Percentiles rank a stretch among this genome's conserved stretches.
Evolutionary conservation across 2,329 filamentous ascomycete genomes (phyloP).

Genomic region (Eutypa lata): DNA sequence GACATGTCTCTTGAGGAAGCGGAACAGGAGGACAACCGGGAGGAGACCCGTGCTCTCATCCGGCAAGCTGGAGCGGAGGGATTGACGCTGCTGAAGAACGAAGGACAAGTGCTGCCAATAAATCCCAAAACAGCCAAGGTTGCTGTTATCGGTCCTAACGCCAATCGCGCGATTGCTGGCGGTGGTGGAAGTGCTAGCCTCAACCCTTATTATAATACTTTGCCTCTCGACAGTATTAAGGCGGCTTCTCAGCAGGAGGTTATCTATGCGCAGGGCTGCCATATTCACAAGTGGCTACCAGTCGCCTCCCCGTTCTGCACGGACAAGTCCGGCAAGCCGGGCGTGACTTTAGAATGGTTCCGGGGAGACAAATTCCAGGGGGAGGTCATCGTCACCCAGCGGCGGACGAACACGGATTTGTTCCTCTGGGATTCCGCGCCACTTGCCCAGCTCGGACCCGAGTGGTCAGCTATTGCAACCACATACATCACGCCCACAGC

Average conservation of each 20-base stretch:
- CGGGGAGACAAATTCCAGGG: slow-evolving; percentile 61
- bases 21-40: slow-evolving; percentile 54
- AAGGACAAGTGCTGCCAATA: slow-evolving; percentile 56
- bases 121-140: slow-evolving; percentile 53
- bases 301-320: slow-evolving; percentile 59
- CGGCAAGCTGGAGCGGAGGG: slow-evolving; percentile 60
- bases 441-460: slow-evolving; percentile 53
- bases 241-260: slow-evolving; percentile 52
- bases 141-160: slow-evolving; percentile 66
- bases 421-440: slow-evolving; percentile 71
- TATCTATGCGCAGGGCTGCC: slow-evolving; percentile 58
- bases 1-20: slow-evolving; percentile 55
- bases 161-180: slow-evolving; percentile 63
- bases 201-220: slow-evolving; percentile 66
- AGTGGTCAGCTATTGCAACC: slow-evolving; percentile 63
- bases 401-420: slow-evolving; percentile 61
- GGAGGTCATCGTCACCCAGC: slow-evolving; percentile 53
- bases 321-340: slow-evolving; percentile 52
- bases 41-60: slow-evolving; percentile 59
- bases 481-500: slow-evolving; percentile 56
- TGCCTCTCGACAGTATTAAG: slow-evolving; percentile 62
- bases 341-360: slow-evolving; percentile 64
- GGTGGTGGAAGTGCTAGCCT: slow-evolving; percentile 66
- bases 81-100: slow-evolving; percentile 63
- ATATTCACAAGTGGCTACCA: slow-evolving; percentile 64